Percentiles rank a stretch among this genome's conserved stretches.
Conservation (phyloP, 2,329 filamentous ascomycete species). For the Trichoderma pleuroti region DNA sequence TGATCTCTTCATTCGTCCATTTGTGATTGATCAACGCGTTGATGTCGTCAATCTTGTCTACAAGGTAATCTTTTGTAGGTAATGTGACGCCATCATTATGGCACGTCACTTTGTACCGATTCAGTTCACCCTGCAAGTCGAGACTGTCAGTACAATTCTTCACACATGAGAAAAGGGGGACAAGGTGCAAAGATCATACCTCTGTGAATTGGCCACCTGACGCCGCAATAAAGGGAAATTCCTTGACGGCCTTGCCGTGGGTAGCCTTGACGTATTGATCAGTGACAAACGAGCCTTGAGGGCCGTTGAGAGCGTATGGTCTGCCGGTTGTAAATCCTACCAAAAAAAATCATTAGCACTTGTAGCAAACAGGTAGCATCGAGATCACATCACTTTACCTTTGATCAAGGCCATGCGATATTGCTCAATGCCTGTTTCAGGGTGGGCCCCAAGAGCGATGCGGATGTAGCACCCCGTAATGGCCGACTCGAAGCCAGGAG, state of each 20-base stretch:
- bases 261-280: conserved; percentile 80
- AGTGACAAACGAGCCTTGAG: conserved; percentile 74
- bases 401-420: conserved; percentile 91
- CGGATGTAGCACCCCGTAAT: conserved; percentile 83
- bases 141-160: conserved; percentile 25
- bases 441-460: conserved; percentile 76
- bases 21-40: conserved; percentile 72
- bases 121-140: conserved; percentile 63
- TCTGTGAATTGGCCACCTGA: conserved; percentile 85
- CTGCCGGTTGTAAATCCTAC: conserved; percentile 73
- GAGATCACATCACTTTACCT: conserved; percentile 48
- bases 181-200: conserved; percentile 41
- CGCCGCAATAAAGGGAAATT: conserved; percentile 87
- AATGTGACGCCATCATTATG: conserved; percentile 67
- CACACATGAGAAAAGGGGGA: background rate
- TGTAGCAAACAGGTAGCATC: background rate
- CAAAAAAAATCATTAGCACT: conserved; percentile 7
- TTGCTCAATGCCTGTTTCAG: conserved; percentile 65
- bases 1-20: conserved; percentile 81
- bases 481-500: conserved; percentile 79
- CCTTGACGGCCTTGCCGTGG: conserved; percentile 77
- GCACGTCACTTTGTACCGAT: conserved; percentile 74
- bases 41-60: conserved; percentile 75
- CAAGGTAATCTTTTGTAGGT: conserved; percentile 67
- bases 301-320: conserved; percentile 78